Evolutionary conservation across 805 yeast species (phyloP).

Genomic region (Candida incommunis): DNA sequence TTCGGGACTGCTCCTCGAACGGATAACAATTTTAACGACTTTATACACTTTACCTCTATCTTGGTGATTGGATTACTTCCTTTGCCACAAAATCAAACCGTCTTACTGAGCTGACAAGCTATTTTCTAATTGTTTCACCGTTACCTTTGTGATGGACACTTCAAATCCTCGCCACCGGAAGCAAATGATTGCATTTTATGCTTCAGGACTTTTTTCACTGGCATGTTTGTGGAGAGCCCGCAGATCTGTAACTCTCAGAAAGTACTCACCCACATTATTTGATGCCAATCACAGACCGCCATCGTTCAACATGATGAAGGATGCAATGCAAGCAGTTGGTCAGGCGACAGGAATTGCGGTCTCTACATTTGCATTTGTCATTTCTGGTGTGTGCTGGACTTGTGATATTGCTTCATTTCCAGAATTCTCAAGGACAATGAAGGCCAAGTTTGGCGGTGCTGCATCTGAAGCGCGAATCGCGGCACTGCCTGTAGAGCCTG

Average conservation of each 20-base stretch:
- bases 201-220: conserved; percentile 59
- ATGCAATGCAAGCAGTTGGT: conserved; percentile 74
- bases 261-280: conserved; percentile 61
- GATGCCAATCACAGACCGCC: conserved; percentile 84
- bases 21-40: too few relatives aligned
- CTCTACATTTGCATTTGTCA: conserved; percentile 55
- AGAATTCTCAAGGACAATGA: conserved; percentile 64
- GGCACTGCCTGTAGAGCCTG: conserved; percentile 9
- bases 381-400: conserved; percentile 69
- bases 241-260: conserved; percentile 57
- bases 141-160: background rate
- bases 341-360: conserved; percentile 68
- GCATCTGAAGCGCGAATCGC: conserved; percentile 17
- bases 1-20: too few relatives aligned
- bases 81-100: too few relatives aligned
- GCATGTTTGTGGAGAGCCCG: conserved; percentile 61
- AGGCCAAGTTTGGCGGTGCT: conserved; percentile 52
- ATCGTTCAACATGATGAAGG: conserved; percentile 61
- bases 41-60: too few relatives aligned
- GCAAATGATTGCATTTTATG: conserved; percentile 61
- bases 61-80: too few relatives aligned
- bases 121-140: too few relatives aligned
- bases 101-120: too few relatives aligned
- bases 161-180: conserved; percentile 33
- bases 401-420: conserved; percentile 52